Evolutionary conservation across 345 rosid species (phyloP).

Genomic region (Salix caprea): DNA sequence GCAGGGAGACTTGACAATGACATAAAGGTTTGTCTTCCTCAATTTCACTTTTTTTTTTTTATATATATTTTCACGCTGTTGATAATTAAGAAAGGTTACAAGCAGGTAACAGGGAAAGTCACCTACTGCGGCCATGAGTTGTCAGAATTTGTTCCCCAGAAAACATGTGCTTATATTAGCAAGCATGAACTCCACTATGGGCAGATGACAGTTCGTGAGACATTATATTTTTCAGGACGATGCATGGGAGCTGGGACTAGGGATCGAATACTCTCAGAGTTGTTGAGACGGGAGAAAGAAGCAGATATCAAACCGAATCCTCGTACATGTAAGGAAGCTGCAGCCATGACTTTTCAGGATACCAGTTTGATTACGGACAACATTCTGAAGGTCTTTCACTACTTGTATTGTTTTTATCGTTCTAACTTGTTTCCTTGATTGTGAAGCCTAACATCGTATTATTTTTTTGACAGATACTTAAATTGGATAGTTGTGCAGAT

Average conservation of each 20-base stretch:
- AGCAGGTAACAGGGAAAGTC: conserved; percentile 32
- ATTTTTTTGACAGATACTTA: conserved; percentile 25
- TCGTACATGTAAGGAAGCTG: conserved; percentile 33
- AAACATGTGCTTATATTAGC: conserved; percentile 42
- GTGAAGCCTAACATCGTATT: too few relatives aligned
- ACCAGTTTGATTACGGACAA: conserved; percentile 31
- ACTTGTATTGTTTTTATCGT: not conserved
- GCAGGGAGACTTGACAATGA: conserved; percentile 31
- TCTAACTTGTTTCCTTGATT: not conserved
- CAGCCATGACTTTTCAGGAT: conserved; percentile 33
- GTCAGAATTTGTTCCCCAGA: conserved; percentile 40
- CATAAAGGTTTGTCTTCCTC: conserved; percentile 24
- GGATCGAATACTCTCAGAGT: conserved; percentile 33
- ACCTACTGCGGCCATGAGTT: conserved; percentile 47
- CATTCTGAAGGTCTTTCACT: conserved; percentile 34
- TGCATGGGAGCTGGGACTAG: conserved; percentile 42
- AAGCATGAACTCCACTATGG: conserved; percentile 44
- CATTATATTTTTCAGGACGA: conserved; percentile 39
- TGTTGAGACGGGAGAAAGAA: conserved; percentile 39
- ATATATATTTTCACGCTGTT: not conserved
- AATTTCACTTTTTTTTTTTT: not conserved
- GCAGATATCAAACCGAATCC: conserved; percentile 39
- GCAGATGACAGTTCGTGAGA: conserved; percentile 47
- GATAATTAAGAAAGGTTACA: not conserved
- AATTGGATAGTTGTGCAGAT: conserved; percentile 42